Conservation (phyloP, 176 grass and related monocot genomes). For the Triticum urartu region DNA sequence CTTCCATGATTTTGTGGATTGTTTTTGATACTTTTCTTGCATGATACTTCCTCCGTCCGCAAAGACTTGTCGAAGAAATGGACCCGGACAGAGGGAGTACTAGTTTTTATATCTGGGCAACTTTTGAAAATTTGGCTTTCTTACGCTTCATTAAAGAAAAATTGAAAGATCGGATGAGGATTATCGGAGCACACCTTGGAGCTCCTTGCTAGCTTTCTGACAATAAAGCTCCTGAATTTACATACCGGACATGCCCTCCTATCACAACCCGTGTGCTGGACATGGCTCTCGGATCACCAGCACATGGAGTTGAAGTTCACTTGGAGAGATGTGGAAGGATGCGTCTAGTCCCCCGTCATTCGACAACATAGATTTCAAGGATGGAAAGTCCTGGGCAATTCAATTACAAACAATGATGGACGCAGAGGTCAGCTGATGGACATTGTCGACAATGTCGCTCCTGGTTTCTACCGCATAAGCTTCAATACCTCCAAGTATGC, state of each 20-base stretch:
- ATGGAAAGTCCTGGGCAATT: conserved; percentile 58
- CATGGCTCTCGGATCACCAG: conserved; percentile 66
- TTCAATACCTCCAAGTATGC: conserved; percentile 75
- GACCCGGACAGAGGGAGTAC: too few species aligned
- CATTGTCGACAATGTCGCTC: conserved; percentile 45
- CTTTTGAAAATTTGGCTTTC: conserved; percentile 6
- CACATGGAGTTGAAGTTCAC: conserved; percentile 69
- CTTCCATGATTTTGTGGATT: not conserved
- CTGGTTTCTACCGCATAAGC: conserved; percentile 82
- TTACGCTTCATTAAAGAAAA: conserved; percentile 22
- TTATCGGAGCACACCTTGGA: conserved; percentile 83
- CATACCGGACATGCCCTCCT: conserved; percentile 63
- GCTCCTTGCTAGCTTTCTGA: conserved; percentile 35
- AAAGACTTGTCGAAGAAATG: not conserved
- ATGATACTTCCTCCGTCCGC: not conserved
- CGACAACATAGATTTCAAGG: conserved; percentile 41
- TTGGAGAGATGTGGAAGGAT: conserved; percentile 77
- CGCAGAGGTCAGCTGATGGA: conserved; percentile 79
- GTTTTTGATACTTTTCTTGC: not conserved
- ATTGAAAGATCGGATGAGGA: conserved; percentile 66
- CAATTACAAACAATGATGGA: conserved; percentile 72
- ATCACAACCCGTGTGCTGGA: too few species aligned
- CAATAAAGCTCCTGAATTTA: conserved; percentile 66
- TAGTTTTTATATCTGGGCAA: not conserved
- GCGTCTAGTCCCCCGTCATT: conserved; percentile 46